phyloP scores from a whole-genome alignment of 2,329 filamentous ascomycete species.

The Fusarium sp. region DNA sequence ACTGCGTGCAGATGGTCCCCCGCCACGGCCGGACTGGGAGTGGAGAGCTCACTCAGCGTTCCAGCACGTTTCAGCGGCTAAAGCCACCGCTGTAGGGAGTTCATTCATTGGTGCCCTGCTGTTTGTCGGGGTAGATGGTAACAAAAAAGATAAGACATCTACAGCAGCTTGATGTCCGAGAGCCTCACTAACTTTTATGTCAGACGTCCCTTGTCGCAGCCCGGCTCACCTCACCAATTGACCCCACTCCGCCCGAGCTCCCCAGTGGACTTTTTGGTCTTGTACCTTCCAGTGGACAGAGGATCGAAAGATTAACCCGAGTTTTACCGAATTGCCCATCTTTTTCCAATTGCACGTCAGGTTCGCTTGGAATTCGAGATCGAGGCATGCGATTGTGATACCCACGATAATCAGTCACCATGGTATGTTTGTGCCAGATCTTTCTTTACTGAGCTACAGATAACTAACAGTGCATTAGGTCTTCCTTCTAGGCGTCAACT shows the following conservation, averaged over 20 bases:
- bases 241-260: slow-evolving; percentile 8
- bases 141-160: slow-evolving; percentile 14
- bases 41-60: slow-evolving; percentile 36
- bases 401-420: slow-evolving; percentile 33
- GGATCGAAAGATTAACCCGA: slow-evolving; percentile 39
- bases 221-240: slow-evolving; percentile 5
- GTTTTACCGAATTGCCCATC: slow-evolving; percentile 44
- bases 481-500: slow-evolving; percentile 88
- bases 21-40: slow-evolving; percentile 18
- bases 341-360: slow-evolving; percentile 35
- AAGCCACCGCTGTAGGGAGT: slow-evolving; percentile 13
- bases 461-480: slow-evolving; percentile 62
- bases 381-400: slow-evolving; percentile 40
- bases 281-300: not conserved
- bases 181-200: slow-evolving; percentile 3
- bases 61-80: slow-evolving; percentile 43
- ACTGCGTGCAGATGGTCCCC: slow-evolving; percentile 26
- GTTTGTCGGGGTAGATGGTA: not conserved
- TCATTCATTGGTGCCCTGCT: slow-evolving; percentile 17
- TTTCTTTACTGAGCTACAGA: no score
- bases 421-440: slow-evolving; percentile 33
- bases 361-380: slow-evolving; percentile 25
- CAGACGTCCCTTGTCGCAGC: slow-evolving; percentile 1
- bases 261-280: not conserved
- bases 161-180: not conserved